Evolutionary conservation across 2,329 filamentous ascomycete genomes (phyloP), one percentile per base, ranked within the genome.

Genomic region (Scortechinia acanthostroma): DNA sequence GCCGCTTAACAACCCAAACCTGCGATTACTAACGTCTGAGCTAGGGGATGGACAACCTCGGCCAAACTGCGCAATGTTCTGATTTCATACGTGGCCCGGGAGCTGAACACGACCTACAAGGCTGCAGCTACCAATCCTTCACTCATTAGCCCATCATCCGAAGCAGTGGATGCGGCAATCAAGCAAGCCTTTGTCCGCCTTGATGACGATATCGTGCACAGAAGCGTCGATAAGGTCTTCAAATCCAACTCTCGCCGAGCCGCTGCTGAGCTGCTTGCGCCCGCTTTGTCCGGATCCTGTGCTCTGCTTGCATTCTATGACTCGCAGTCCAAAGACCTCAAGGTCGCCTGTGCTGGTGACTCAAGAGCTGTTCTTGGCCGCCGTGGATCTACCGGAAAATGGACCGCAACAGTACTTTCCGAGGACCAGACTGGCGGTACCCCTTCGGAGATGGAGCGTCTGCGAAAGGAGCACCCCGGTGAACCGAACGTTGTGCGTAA

Each of bases 251-350:
- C 89, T 21, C 95, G 95, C 65, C 77, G 84, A n/a, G 82, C 89
- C 16, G 93, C 91, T 2, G 91, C 93, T 3, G 91, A 97, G 65
- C 74, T 95, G 4, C 78, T 98, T 14, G 91, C 91, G 6, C 93
- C 93, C 5, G 94, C 93, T 4, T 73, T 97, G 20, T 96, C 93
- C 2, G 93, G 93, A n/a, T 97, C 94, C 1, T 98, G 93, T 60
- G 94, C 93, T 33, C 78, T 98, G 4, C 76, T 98, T 6, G 95
- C 90, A 4, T 98, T 98, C 68, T 98, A 97, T 65, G 91, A 98
- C 61, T 91, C 83, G 58, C 77, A 78, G 43, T 86, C 86, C 37
- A 90, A 95, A 59, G 80, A 93, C 33, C 74, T 98, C 15, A 82
- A 90, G n/a, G 89, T 97, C 13, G 93, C 93, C 10, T 95, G 90